Base-by-base conservation (phyloP, 768 basidiomycete species). In the Lanmaoa pseudosensibilis region DNA sequence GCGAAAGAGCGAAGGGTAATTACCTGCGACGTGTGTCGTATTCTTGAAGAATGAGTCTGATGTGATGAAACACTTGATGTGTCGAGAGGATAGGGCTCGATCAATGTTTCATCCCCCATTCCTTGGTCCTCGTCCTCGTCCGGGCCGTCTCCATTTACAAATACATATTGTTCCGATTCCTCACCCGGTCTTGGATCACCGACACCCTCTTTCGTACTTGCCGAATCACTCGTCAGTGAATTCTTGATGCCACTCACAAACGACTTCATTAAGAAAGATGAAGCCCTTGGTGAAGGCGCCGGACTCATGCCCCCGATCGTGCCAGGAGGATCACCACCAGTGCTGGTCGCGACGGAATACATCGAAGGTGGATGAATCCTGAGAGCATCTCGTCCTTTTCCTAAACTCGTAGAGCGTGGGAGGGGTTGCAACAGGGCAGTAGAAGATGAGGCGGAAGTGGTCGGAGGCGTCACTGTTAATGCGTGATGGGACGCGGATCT, bases 351-450 rank as follows among this genome's bases (percentile, higher is more conserved):
- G 15, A 47, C 39, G 25, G 63, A 61, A 49, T 60, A 58, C 12
- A 54, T 38, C 8, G 68, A 65, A 21, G 58, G 47, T 16, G 62
- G 50, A 7, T 68, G 36, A 0, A 61, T 40, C 3, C 46, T 36
- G 43, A 65, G 55, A 2, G 19, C 16, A 10, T 57, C 54, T 27
- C 41, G 56, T 1, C 56, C 51, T 18, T 32, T 52, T 46, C 54
- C 51, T 16, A 70, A 15, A 46, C 66, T 70, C 7, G 69, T 59
- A 13, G 67, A 65, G 13, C 69, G 67, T 8, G 71, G 71, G 5
- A 23, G 44, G 18, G 69, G 69, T 16, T 62, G 51, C 12, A 65
- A 38, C 6, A 70, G 30, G 2, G 54, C 21, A 19, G 51, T 64
- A 49, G 63, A 46, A 43, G 55, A 70, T 51, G 56, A 33, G 19